Evolutionary conservation across 2,329 filamentous ascomycete species (phyloP), one percentile per base, ranked within the genome.

Genomic region (Verticillium tricorpus): DNA sequence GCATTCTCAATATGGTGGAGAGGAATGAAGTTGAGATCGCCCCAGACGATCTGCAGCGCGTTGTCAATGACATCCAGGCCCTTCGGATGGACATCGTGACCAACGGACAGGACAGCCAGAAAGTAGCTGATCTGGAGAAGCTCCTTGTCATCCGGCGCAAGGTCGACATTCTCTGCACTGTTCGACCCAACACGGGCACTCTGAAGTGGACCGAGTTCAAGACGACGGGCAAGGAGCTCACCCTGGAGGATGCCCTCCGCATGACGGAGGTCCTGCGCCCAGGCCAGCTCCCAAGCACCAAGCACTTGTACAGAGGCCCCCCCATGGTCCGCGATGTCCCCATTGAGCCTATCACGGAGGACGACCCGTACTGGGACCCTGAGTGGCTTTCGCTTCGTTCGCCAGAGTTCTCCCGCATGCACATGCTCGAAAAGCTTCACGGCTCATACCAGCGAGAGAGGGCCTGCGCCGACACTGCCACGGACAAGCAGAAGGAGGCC

Each of bases 361-460:
- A 56, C 1, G 67, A 62, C 1, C 59, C 65, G 0, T 74, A 77
- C 58, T 77, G 72, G 74, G 61, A 73, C 12, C 5, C 34, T 0
- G 55, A 63, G 0, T 77, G 75, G 75, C 17, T 34, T 0, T 75
- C 73, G 0, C 61, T 77, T 0, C 67, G 74, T 0, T 56, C 56
- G 0, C 73, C 71, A 11, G 12, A 58, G 15, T 62, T 77, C 1
- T 67, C 63, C 1, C 62, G 64, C 3, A 69, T 76, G 5, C 31
- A 28, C 8, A 25, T 62, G 8, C 28, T 56, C 12, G 34, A 22
- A 11, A 40, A 60, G 19, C 61, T 66, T 14, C 59, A 62, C n/a
- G 17, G 45, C 17, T 57, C 61, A 31, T 25, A 45, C 12, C 31
- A 50, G 12, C 52, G 39, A 1, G 19, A 54, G 17, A 56, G 7